Base-by-base conservation (phyloP, 139 green algal species). In the Chlamydomonas applanata region DNA sequence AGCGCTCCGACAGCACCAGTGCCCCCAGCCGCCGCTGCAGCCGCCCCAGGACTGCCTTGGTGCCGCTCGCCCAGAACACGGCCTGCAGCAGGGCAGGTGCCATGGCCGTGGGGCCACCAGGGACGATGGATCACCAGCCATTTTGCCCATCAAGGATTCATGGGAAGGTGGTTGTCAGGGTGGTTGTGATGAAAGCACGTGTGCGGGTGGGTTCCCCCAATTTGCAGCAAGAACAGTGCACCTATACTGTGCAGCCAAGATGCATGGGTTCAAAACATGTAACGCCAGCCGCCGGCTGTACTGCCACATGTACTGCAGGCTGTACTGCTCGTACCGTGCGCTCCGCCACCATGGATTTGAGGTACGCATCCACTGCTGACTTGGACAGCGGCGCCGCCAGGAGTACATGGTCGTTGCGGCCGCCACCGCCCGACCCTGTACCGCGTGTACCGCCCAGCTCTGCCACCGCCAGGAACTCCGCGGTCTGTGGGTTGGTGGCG, bases 31-130 rank as follows among this genome's bases (percentile, higher is more conserved):
- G 40, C 32, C 34, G 45, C 71, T 83, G 87, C 62, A 61, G 34
- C 19, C 79, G 72, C 0, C 66, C 85, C 67, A 87, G 5, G 32
- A 92, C 83, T 20, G 69, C 57, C 69, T 89, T 88, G 25, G 25
- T 75, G 57, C 35, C 61, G 30, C 72, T 61, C 1, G 81, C 83
- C 87, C 87, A 89, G 35, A 86, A 85, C 34, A 84, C 82, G 9
- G 77, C 64, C 22, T 78, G 65, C 4, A 7, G 14, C 46, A 24
- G 46, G 17, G 17, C 14, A 56, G 14, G 46, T 17, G 14, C 46
- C 46, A 17, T 24, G 17, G 46, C 46, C 17, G 46, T n/a, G n/a
- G n/a, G n/a, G n/a, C n/a, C n/a, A n/a, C n/a, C n/a, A n/a, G n/a
- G n/a, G n/a, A n/a, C n/a, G n/a, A n/a, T n/a, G n/a, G n/a, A n/a